Percentiles rank a stretch among this genome's conserved stretches.
Evolutionary conservation across 2,329 filamentous ascomycete genomes (phyloP).

Genomic region (Arthrobotrys pseudoclavata): DNA sequence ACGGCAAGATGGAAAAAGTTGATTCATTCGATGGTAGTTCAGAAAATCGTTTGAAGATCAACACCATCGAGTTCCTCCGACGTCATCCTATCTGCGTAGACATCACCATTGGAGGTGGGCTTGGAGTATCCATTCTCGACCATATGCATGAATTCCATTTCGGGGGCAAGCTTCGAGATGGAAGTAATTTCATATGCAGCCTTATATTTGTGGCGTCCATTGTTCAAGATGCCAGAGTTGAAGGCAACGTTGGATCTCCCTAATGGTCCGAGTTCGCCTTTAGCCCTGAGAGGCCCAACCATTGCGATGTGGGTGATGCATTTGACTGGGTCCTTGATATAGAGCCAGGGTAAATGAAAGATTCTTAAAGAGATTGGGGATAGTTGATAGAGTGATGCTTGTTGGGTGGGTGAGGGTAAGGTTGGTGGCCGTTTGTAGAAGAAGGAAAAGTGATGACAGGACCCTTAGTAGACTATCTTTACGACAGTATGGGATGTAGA

Average conservation of each 20-base stretch:
- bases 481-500: too few relatives aligned
- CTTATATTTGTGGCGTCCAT: slow-evolving; percentile 10
- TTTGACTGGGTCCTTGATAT: slow-evolving; percentile 35
- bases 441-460: too few relatives aligned
- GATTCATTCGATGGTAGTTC: neutral
- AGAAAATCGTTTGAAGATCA: slow-evolving; percentile 10
- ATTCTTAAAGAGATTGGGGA: too few relatives aligned
- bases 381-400: too few relatives aligned
- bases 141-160: slow-evolving; percentile 10
- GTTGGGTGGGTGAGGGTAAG: too few relatives aligned
- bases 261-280: slow-evolving; percentile 15
- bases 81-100: slow-evolving; percentile 4
- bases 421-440: too few relatives aligned
- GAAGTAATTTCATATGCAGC: slow-evolving; percentile 29
- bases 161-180: neutral
- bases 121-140: neutral
- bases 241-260: slow-evolving; percentile 14
- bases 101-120: slow-evolving; percentile 18
- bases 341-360: slow-evolving; percentile 44
- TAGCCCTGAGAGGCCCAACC: slow-evolving; percentile 23
- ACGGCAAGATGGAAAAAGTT: neutral
- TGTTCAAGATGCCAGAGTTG: slow-evolving; percentile 23
- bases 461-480: too few relatives aligned
- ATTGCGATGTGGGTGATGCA: slow-evolving; percentile 29
- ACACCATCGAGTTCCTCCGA: slow-evolving; percentile 3